Evolutionary conservation across 202 grass and related monocot genomes (phyloP).

Genomic region (Zoysia matrella): DNA sequence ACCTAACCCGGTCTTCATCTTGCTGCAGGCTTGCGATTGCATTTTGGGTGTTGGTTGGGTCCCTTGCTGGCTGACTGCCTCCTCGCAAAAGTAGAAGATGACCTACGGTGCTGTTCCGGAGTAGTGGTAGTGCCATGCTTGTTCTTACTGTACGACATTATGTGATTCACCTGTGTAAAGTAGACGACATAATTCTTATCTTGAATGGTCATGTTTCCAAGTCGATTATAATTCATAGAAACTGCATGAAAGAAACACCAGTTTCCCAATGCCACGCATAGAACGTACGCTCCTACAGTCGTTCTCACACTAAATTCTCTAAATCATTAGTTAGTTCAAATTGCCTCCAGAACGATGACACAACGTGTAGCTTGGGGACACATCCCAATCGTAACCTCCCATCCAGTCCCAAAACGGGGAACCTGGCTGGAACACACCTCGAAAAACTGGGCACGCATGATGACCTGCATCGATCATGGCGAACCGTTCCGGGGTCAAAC

Average conservation of each 20-base stretch:
- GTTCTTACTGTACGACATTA: not conserved
- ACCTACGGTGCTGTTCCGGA: not conserved
- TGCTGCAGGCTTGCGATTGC: slow-evolving; percentile 27
- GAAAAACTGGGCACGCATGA: slow-evolving; percentile 30
- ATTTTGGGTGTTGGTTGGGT: not conserved
- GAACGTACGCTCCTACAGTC: too few species aligned
- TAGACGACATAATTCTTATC: not conserved
- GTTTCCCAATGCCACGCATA: too few species aligned
- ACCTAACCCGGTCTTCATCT: slow-evolving; percentile 12
- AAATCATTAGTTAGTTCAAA: too few species aligned
- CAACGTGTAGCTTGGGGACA: not conserved
- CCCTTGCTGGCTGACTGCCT: not conserved
- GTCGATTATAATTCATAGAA: too few species aligned
- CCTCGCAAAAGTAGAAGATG: not conserved
- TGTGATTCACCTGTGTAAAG: not conserved
- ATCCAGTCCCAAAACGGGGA: slow-evolving; percentile 12
- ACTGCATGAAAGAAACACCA: too few species aligned
- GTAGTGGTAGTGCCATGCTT: not conserved
- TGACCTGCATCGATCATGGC: slow-evolving; percentile 41
- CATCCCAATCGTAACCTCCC: not conserved
- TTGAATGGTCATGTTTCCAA: too few species aligned
- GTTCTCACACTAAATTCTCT: too few species aligned
- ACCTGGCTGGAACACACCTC: slow-evolving; percentile 51
- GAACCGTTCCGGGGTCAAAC: slow-evolving; percentile 49
- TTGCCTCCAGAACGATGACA: not conserved